Evolutionary conservation across 1,284 basidiomycete species (phyloP), one percentile per base, ranked within the genome.

Genomic region (Cryptococcus sp.): DNA sequence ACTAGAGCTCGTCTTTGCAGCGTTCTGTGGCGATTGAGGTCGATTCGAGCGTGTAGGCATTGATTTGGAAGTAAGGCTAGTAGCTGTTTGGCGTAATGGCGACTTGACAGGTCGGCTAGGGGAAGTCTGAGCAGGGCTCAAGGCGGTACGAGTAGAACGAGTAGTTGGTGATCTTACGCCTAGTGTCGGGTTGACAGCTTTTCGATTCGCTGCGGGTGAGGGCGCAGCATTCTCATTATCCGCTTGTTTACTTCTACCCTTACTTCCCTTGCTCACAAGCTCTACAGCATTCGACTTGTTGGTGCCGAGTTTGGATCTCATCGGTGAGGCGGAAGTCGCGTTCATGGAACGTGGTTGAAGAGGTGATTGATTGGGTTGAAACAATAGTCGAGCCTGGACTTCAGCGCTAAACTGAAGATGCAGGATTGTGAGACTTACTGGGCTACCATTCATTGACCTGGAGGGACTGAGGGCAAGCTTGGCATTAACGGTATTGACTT

Each of bases 331-430:
- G 14, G 55, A 53, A 42, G 50, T 18, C 31, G 54, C 40, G 23
- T 73, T 72, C 28, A 69, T 46, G 2, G 54, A 54, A n/a, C 66
- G 62, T 25, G 57, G 52, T 43, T 58, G 53, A 3, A 73, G 59
- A 2, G 71, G 71, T 1, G 71, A 73, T 13, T 68, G 56, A 11
- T 63, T 61, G 21, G 46, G 50, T 32, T 68, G 65, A 19, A 41
- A 41, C 39, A 41, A 19, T 19, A 41, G 19, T 7, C 39, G 39
- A 41, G 39, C 39, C 39, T 41, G 39, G 9, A 10, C 11, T 41
- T 4, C 21, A 40, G 46, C 16, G 21, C n/a, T 24, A 49, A 16
- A 39, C n/a, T n/a, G n/a, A n/a, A n/a, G n/a, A n/a, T n/a, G n/a
- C n/a, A n/a, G n/a, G n/a, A n/a, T n/a, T 34, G 32, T 9, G 9